Evolutionary conservation across 129 eudicot species (phyloP), one percentile per base, ranked within the genome.

Genomic region (Lonicera japonica): DNA sequence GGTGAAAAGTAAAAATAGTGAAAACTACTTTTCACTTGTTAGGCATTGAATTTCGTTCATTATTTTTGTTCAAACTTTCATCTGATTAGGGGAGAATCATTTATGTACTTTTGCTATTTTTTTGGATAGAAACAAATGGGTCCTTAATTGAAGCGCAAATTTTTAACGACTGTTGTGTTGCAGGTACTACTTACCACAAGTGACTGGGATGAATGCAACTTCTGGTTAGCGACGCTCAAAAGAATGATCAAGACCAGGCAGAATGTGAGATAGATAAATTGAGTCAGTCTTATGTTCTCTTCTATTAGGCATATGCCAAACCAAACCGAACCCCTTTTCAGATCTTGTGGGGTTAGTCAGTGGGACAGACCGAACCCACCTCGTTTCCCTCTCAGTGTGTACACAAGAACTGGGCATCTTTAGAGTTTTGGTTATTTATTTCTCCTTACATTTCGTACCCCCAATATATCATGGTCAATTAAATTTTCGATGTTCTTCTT

Each of bases 171-270:
- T 50, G n/a, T 45, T 3, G 52, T 20, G 47, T 21, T 40, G 46
- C 63, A 91, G 97, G 95, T 87, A 54, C 86, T 67, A 23, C 97
- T 91, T 55, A 91, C 95, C 1, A 87, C 95, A 24, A 87, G 95
- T 66, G 94, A 84, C 56, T 91, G 97, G 97, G 97, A 91, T 36
- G 97, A 91, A 67, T 91, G 95, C 77, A 82, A 86, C 74, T 87
- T 82, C 70, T 91, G 97, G 97, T 78, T 91, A 73, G 87, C 90
- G 60, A 84, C 95, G 11, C 83, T 91, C 25, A 91, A 91, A 61
- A 67, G 97, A 65, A 91, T 91, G 95, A 87, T 91, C 77, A 91
- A 87, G 77, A 77, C 82, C 19, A 81, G 95, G 73, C 95, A 91
- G 77, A 91, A 60, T 67, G 81, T 75, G 58, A 81, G 95, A 84